phyloP scores from a whole-genome alignment of 805 yeast species.

The Suhomyces pyralidae region DNA sequence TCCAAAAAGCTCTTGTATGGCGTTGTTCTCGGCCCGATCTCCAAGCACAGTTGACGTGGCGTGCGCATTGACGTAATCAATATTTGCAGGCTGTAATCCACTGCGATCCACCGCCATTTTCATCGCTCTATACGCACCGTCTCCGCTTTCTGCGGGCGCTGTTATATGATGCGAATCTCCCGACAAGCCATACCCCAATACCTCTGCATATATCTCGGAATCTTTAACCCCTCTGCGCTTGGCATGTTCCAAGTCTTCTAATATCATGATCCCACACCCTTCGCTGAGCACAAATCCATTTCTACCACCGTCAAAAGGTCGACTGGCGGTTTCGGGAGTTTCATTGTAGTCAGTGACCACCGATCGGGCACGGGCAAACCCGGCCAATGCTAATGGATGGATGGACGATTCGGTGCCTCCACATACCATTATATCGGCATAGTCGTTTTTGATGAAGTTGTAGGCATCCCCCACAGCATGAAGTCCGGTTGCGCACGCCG shows the following conservation, averaged over 20 bases:
- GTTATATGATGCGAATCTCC: constrained; percentile 95
- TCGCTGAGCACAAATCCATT: constrained; percentile 92
- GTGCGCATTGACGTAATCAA: constrained; percentile 90
- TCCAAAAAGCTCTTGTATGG: constrained; percentile 55
- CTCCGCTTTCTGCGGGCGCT: constrained; percentile 79
- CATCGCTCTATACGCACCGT: constrained; percentile 86
- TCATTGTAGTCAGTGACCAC: constrained; percentile 64
- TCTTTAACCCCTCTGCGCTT: constrained; percentile 50
- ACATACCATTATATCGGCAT: constrained; percentile 83
- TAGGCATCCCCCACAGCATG: constrained; percentile 93
- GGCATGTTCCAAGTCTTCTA: constrained; percentile 82
- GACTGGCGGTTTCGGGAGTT: constrained; percentile 61
- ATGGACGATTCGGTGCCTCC: constrained; percentile 92
- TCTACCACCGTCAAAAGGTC: constrained; percentile 82
- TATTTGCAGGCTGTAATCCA: constrained; percentile 41
- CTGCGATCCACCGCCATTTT: constrained; percentile 61
- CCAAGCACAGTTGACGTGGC: constrained; percentile 93
- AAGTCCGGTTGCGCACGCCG: constrained; percentile 97
- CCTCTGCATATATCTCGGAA: constrained; percentile 66
- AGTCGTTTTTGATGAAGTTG: constrained; percentile 72
- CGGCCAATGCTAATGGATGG: constrained; percentile 84
- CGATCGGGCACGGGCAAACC: constrained; percentile 87
- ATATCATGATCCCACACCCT: constrained; percentile 79
- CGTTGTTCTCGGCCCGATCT: constrained; percentile 81
- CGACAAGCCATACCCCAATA: constrained; percentile 83